Evolutionary conservation across 306 rosid genomes (phyloP).

Genomic region (Lathyrus aphaca): DNA sequence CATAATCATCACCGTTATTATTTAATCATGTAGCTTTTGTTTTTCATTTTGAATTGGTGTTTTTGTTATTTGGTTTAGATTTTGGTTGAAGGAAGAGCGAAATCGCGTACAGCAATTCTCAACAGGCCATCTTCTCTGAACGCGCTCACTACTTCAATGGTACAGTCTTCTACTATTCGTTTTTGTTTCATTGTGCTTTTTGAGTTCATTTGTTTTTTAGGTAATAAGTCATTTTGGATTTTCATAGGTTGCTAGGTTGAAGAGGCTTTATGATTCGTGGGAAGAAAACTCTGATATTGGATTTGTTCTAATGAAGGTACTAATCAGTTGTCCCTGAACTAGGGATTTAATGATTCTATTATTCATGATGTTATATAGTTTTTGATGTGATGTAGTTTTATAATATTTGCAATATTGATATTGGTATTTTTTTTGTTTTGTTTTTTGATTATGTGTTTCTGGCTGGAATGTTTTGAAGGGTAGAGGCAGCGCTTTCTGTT

Average conservation of each 20-base stretch:
- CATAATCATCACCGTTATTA: not conserved
- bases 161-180: not conserved
- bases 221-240: slow-evolving; percentile 39
- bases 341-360: not conserved
- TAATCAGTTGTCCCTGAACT: slow-evolving; percentile 34
- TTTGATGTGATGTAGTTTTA: not conserved
- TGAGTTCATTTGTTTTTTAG: slow-evolving; percentile 8
- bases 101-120: slow-evolving; percentile 80
- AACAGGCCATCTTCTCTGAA: slow-evolving; percentile 73
- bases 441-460: slow-evolving; percentile 42
- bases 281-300: slow-evolving; percentile 90
- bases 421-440: slow-evolving; percentile 17
- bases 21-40: not conserved
- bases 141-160: slow-evolving; percentile 73
- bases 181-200: slow-evolving; percentile 5
- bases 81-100: slow-evolving; percentile 82
- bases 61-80: slow-evolving; percentile 52
- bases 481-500: slow-evolving; percentile 89
- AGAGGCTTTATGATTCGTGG: slow-evolving; percentile 92
- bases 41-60: not conserved
- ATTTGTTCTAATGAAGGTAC: slow-evolving; percentile 85
- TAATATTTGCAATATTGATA: not conserved
- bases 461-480: slow-evolving; percentile 61
- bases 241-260: slow-evolving; percentile 73
- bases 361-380: not conserved